Conservation (phyloP, 805 yeast genomes). For the Scheffersomyces spartinae region DNA sequence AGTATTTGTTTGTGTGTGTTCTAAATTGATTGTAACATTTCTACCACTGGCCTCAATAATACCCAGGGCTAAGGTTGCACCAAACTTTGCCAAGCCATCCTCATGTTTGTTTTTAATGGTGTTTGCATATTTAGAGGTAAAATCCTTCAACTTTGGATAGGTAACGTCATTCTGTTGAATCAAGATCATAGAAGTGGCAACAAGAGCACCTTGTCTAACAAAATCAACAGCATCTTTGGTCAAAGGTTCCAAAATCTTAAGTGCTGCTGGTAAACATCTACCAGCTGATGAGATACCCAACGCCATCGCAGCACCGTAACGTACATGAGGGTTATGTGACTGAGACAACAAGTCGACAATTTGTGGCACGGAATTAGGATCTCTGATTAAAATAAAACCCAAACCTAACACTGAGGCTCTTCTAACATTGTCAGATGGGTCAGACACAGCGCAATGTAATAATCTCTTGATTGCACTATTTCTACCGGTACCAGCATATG, state of each 20-base stretch:
- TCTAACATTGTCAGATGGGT: slow-evolving; percentile 92
- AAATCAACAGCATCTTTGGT: slow-evolving; percentile 91
- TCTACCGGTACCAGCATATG: slow-evolving; percentile 94
- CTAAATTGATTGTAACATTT: slow-evolving; percentile 87
- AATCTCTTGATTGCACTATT: slow-evolving; percentile 77
- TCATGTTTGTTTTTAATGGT: slow-evolving; percentile 83
- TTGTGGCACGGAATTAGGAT: slow-evolving; percentile 87
- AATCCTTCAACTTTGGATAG: slow-evolving; percentile 66
- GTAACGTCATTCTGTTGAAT: slow-evolving; percentile 79
- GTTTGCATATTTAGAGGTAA: slow-evolving; percentile 62
- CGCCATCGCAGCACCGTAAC: slow-evolving; percentile 97
- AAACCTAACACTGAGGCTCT: slow-evolving; percentile 88
- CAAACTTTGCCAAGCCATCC: slow-evolving; percentile 94
- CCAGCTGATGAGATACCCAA: slow-evolving; percentile 97
- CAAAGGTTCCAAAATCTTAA: slow-evolving; percentile 86
- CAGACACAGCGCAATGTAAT: slow-evolving; percentile 90
- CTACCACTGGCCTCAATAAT: slow-evolving; percentile 98
- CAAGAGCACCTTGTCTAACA: slow-evolving; percentile 95
- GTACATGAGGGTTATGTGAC: slow-evolving; percentile 94
- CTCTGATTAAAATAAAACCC: slow-evolving; percentile 85
- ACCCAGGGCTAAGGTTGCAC: slow-evolving; percentile 95
- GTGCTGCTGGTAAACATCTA: slow-evolving; percentile 75
- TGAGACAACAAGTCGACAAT: slow-evolving; percentile 87
- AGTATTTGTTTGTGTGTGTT: slow-evolving; percentile 80
- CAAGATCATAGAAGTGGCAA: slow-evolving; percentile 83